Conservation (phyloP, 2,329 filamentous ascomycete species). For the Teratosphaeriaceae sp. region DNA sequence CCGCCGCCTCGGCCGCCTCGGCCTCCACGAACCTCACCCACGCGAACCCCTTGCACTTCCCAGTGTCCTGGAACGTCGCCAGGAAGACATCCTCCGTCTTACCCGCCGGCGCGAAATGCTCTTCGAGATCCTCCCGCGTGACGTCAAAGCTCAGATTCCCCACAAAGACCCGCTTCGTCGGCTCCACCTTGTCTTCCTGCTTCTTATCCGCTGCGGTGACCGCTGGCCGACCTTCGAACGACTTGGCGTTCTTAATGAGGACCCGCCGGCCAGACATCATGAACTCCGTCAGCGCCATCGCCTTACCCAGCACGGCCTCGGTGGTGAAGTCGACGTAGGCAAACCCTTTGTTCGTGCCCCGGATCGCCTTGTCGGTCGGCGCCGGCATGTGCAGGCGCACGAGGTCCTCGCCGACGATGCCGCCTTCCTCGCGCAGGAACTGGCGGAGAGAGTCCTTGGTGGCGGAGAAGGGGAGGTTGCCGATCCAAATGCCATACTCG, state of each 20-base stretch:
- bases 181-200: constrained; percentile 47
- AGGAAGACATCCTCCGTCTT: constrained; percentile 76
- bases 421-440: constrained; percentile 68
- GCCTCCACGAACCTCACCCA: constrained; percentile 88
- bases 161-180: constrained; percentile 77
- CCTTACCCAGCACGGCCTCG: constrained; percentile 61
- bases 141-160: constrained; percentile 49
- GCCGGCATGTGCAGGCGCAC: constrained; percentile 77
- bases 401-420: constrained; percentile 58
- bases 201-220: too few species aligned
- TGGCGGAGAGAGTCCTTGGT: constrained; percentile 67
- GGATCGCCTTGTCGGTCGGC: constrained; percentile 35
- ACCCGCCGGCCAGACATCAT: constrained; percentile 69
- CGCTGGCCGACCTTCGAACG: constrained; percentile 88
- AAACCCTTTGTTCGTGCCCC: constrained; percentile 78
- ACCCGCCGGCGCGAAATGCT: constrained; percentile 82
- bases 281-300: constrained; percentile 79
- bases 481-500: constrained; percentile 87
- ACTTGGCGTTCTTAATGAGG: constrained; percentile 88
- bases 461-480: constrained; percentile 81
- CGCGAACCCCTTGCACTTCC: constrained; percentile 95
- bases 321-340: constrained; percentile 89
- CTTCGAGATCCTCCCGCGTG: constrained; percentile 68
- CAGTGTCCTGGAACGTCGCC: constrained; percentile 91
- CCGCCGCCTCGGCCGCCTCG: constrained; percentile 66